phyloP scores from a whole-genome alignment of 2,329 filamentous ascomycete species.

The Fusarium illudens region DNA sequence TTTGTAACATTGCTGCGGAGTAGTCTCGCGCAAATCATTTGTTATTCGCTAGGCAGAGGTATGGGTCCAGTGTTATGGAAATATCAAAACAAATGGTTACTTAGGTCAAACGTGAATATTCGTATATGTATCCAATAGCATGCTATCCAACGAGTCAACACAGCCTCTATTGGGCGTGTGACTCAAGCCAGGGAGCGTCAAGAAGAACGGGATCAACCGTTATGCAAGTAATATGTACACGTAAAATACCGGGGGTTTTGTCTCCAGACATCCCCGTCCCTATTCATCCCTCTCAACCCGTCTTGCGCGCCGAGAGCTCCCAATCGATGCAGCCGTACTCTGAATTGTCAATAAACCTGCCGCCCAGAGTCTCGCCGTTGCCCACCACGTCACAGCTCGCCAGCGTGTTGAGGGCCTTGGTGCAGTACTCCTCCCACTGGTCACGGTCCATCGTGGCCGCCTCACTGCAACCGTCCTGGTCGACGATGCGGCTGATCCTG shows the following conservation, averaged over 20 bases:
- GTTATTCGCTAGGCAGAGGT: background rate
- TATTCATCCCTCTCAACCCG: background rate
- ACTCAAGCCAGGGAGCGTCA: background rate
- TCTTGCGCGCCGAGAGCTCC: background rate
- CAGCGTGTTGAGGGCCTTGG: background rate
- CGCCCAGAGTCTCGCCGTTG: background rate
- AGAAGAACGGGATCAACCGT: background rate
- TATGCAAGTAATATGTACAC: background rate
- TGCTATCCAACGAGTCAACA: background rate
- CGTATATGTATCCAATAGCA: background rate
- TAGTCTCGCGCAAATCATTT: background rate
- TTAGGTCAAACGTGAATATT: background rate
- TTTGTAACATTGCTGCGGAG: too few species aligned
- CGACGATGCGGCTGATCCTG: background rate
- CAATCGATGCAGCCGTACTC: background rate
- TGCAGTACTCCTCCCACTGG: background rate
- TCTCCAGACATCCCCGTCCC: background rate
- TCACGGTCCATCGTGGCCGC: background rate
- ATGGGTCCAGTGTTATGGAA: too few species aligned
- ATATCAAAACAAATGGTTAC: too few species aligned
- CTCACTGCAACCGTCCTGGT: background rate
- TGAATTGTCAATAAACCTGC: background rate
- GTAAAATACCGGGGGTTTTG: background rate
- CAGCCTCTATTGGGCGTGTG: background rate
- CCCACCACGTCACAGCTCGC: background rate